Evolutionary conservation across 305 asterid species (phyloP), one percentile per base, ranked within the genome.

Genomic region (Solanum hybrid): DNA sequence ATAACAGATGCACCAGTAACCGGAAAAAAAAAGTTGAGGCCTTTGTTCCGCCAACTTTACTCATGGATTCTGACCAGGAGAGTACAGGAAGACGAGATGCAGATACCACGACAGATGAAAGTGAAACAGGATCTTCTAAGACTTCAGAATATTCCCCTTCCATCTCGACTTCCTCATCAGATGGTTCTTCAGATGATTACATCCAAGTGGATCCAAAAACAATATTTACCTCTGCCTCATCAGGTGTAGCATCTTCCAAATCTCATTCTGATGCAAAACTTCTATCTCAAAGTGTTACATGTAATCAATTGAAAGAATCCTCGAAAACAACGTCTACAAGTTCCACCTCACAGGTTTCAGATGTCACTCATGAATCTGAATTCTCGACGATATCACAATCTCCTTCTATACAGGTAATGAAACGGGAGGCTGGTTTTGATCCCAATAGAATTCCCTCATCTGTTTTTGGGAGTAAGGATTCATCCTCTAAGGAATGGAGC

Each of bases 381-480:
- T 28, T 84, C 39, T 90, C 93, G n/a, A 35, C 29, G 35, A 39
- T 76, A 83, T 91, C 94, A 77, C 91, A 91, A 67, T 93, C 94
- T 90, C 99, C 98, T 89, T 89, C 94, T 73, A 26, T 90, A 81
- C 98, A 94, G 90, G 92, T 90, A 80, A 95, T 96, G 99, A 95
- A 94, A 86, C 91, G 91, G 82, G 42, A 88, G 16, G 91, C 90
- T 6, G 95, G 93, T n/a, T 97, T 95, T 84, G 97, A 97, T 77
- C 98, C 99, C 2, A 92, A 92, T 61, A 96, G 98, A 10, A 97
- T 97, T 12, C 99, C 97, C 1, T 86, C 97, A 5, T 94, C 98
- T 4, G 36, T 95, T 35, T 97, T 97, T 74, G 83, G 96, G 1
- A 82, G 89, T 16, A 94, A 94, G 37, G 90, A 95, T 3, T 11